Evolutionary conservation across 192 early-diverging fungal species (phyloP).

Genomic region (Coemansia sp.): DNA sequence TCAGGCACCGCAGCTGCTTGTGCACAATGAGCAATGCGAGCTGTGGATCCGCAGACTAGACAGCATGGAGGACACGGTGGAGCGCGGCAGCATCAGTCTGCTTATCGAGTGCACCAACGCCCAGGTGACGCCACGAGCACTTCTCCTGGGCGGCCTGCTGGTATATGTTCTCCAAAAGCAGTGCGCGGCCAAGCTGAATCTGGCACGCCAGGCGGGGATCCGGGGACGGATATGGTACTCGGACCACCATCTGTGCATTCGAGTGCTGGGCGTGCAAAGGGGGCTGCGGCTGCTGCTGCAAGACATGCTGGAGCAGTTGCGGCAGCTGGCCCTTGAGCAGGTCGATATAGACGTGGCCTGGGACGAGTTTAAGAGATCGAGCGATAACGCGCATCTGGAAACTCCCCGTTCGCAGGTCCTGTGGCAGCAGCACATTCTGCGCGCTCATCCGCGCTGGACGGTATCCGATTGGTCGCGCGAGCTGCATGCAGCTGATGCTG

Average conservation of each 20-base stretch:
- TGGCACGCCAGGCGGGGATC: background rate
- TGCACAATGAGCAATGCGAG: conserved; percentile 6
- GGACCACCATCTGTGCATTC: conserved; percentile 3
- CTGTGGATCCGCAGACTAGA: conserved; percentile 9
- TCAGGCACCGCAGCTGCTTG: conserved; percentile 9
- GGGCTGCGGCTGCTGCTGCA: background rate
- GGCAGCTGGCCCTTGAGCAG: background rate
- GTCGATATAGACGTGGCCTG: background rate
- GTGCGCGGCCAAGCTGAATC: background rate
- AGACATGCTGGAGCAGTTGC: background rate
- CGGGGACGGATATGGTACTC: background rate
- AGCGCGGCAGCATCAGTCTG: conserved; percentile 5
- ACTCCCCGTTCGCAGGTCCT: background rate
- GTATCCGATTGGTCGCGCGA: conserved; percentile 3
- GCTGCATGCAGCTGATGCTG: background rate
- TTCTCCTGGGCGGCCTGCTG: background rate
- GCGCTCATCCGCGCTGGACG: conserved; percentile 4
- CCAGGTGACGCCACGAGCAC: background rate
- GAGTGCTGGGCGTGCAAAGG: conserved; percentile 3
- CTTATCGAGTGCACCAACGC: conserved; percentile 3
- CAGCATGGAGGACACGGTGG: background rate
- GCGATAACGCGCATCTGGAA: background rate
- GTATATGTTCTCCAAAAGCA: background rate
- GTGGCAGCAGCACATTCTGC: conserved; percentile 7
- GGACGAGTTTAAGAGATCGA: background rate